Base-by-base conservation (phyloP, 805 yeast species). In the Ogataea populi-albae region DNA sequence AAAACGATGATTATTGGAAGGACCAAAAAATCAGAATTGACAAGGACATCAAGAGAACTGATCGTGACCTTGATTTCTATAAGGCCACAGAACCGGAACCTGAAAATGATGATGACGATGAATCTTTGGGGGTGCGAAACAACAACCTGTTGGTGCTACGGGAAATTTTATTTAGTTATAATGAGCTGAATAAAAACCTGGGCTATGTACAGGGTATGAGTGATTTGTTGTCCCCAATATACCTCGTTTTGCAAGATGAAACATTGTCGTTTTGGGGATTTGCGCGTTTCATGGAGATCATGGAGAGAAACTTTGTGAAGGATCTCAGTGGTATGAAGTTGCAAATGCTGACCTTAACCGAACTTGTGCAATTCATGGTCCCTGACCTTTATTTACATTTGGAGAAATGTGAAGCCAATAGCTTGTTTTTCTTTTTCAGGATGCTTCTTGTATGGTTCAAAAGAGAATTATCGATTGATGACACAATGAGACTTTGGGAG, bases 141-240 rank as follows among this genome's bases (percentile, higher is more conserved):
- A 81, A 86, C 8, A 88, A 93, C 59, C 65, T 93, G 40, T 69
- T 75, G 41, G 72, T 65, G 34, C 62, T 93, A 64, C 73, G 86
- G 47, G 88, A 84, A 49, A 83, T 93, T 42, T 67, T 93, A 25
- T 69, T 88, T 38, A 86, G 97, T 1, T 91, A 83, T 53, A 91
- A 93, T 57, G 88, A 85, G 59, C 73, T 80, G 57, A 89, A 93
- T 58, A 69, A 66, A 30, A 82, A 87, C 47, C 62, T 93, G 47
- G 98, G 98, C 1, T 93, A 93, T 54, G 96, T 93, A 14, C 99
- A 93, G 64, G 99, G 99, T 2, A 93, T 93, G 99, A 79, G 93
- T 7, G 99, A 93, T 59, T 65, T 93, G 34, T 65, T 93, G 23
- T 83, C 96, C 0, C 97, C 97, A 1, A 61, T 93, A 3, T 93